Evolutionary conservation across 2,329 filamentous ascomycete genomes (phyloP).

Genomic region (Aspergillus hortae): DNA sequence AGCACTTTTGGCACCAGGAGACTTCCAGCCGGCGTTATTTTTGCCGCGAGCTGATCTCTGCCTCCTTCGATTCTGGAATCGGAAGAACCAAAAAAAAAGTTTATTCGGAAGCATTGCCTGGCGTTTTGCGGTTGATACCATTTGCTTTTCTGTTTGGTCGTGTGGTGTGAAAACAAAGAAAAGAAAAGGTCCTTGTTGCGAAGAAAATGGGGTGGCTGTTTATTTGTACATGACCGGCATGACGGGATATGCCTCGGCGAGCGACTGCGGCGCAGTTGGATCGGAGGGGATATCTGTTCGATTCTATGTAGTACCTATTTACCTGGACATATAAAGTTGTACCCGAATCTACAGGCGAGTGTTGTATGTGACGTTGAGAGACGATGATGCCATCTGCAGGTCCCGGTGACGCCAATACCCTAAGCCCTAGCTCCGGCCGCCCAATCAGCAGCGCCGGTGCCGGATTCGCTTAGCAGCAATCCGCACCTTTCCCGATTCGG

Average conservation of each 20-base stretch:
- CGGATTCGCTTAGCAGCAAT: conserved; percentile 38
- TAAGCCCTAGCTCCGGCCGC: conserved; percentile 35
- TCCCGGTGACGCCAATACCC: conserved; percentile 35
- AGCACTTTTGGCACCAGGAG: neutral
- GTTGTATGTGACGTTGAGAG: neutral
- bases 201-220: too few relatives aligned
- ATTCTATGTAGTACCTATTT: neutral
- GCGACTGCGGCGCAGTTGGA: neutral
- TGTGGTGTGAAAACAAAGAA: neutral
- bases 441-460: conserved; percentile 18
- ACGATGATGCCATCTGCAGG: conserved; percentile 25
- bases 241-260: neutral
- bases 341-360: too few relatives aligned
- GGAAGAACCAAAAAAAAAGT: conserved; percentile 28
- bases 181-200: neutral
- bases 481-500: conserved; percentile 34
- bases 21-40: neutral
- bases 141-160: conserved; percentile 14
- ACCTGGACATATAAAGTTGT: neutral
- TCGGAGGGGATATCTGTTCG: too few relatives aligned
- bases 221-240: neutral
- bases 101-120: conserved; percentile 28
- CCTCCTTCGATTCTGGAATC: conserved; percentile 4
- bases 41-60: neutral
- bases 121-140: conserved; percentile 36